These are phyloP conservation scores for Mortierella sp. DNA, from an alignment of 371 early-diverging fungal genomes.

Conservation along the genomic window DNA sequence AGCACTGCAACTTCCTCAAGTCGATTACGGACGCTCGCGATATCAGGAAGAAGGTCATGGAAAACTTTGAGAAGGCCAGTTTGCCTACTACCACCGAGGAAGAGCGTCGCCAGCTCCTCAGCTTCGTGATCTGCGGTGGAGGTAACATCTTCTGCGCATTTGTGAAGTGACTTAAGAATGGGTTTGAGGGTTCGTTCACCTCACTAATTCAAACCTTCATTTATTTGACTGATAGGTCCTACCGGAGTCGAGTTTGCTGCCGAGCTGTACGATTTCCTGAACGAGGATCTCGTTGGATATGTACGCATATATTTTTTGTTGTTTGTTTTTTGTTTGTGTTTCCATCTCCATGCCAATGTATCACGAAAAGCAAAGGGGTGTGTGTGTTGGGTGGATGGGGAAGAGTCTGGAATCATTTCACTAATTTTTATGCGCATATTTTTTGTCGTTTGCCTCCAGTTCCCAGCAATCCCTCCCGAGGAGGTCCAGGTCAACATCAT, in stretches of 20 bases:
- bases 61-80: slow-evolving; percentile 88
- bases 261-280: slow-evolving; percentile 87
- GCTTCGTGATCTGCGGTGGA: slow-evolving; percentile 90
- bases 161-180: not conserved
- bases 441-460: slow-evolving; percentile 53
- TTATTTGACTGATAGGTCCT: slow-evolving; percentile 65
- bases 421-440: not conserved
- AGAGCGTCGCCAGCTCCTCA: slow-evolving; percentile 85
- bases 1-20: slow-evolving; percentile 78
- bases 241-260: slow-evolving; percentile 89
- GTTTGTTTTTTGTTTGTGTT: slow-evolving; percentile 3
- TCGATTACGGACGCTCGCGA: slow-evolving; percentile 79
- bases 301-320: slow-evolving; percentile 35
- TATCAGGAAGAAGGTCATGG: slow-evolving; percentile 76
- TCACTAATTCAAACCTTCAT: slow-evolving; percentile 14
- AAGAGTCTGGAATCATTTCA: too few relatives aligned
- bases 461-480: slow-evolving; percentile 71
- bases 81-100: slow-evolving; percentile 79
- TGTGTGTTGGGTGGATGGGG: too few relatives aligned
- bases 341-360: too few relatives aligned
- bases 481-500: slow-evolving; percentile 79
- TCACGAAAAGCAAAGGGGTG: too few relatives aligned
- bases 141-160: slow-evolving; percentile 57
- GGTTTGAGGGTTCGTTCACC: not conserved
- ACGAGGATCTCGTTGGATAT: slow-evolving; percentile 83